Percentiles rank a stretch among this genome's conserved stretches.
These are phyloP conservation scores for Ophiostoma sp. DNA, from an alignment of 2,329 filamentous ascomycete species.

Conservation along the genomic window DNA sequence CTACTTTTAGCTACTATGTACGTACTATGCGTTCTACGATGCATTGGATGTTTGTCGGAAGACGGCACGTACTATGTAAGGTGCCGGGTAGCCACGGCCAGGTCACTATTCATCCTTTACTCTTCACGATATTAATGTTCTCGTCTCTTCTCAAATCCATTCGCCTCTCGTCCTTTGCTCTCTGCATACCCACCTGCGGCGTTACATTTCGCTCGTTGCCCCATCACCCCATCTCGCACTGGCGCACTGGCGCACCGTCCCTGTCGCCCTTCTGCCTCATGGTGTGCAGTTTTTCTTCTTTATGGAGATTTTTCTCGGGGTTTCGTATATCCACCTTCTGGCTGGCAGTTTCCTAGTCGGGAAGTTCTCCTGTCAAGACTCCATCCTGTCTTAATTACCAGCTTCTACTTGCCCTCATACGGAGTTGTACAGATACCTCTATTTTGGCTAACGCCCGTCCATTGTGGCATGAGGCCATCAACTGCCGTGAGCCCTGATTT, in stretches of 20 bases:
- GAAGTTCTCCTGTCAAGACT: neutral
- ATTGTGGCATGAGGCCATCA: neutral
- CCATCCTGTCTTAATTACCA: neutral
- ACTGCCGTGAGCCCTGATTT: neutral
- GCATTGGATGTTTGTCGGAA: neutral
- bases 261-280: neutral
- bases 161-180: neutral
- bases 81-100: neutral
- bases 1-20: too few species aligned
- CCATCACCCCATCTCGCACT: neutral
- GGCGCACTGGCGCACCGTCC: too few species aligned
- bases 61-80: neutral
- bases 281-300: constrained; percentile 7
- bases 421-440: neutral
- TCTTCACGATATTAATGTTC: neutral
- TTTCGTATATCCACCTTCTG: neutral
- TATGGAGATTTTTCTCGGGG: neutral
- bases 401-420: neutral
- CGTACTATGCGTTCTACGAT: too few species aligned
- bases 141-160: neutral
- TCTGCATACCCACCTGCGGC: neutral
- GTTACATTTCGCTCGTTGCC: neutral
- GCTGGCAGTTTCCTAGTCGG: neutral
- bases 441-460: neutral
- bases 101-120: neutral